Base-by-base conservation (phyloP, 495 filamentous ascomycete species). In the Daldinia grandis region DNA sequence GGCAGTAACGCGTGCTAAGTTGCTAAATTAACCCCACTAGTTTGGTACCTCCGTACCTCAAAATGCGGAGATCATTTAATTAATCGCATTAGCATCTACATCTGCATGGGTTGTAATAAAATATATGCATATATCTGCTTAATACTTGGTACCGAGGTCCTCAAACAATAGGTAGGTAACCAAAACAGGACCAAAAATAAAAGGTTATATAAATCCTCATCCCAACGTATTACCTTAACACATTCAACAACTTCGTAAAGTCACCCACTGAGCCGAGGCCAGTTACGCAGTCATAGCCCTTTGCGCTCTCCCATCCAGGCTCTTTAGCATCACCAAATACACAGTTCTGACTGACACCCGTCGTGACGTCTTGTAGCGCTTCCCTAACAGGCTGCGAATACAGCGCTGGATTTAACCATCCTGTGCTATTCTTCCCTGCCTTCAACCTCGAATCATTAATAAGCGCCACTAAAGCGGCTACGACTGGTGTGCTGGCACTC, bases 401-500 rank as follows among this genome's bases (percentile, higher is more conserved):
- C 40, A 83, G 58, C 44, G 69, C 15, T 21, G 78, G 76, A 49
- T 81, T 82, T 25, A 83, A 64, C 78, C 78, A 83, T 5, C 81
- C 81, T 10, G 79, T 69, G 9, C 74, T 74, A 10, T 71, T 75
- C 78, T 79, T 82, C 5, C 80, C 81, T 9, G 72, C 68, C 14
- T 79, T 57, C 63, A 83, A 58, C 42, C 81, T 64, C 61, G 75
- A 76, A 51, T 83, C 81, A 24, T 82, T 80, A 14, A 82, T 71
- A 35, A 82, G 37, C 31, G 79, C 76, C 8, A 83, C 58, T 60
- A 83, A 71, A 6, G 78, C 74, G n/a, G 80, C 81, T 25, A 83
- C 74, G 0, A 82, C 79, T 0, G 81, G 81, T 5, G 80, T 78
- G 37, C 74, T 77, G 5, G 81, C 81, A 47, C 79, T 81, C 2